Percentiles rank a stretch among this genome's conserved stretches.
These are phyloP conservation scores for Arachnopeziza araneosa DNA, from an alignment of 2,329 filamentous ascomycete species.

Conservation along the genomic window DNA sequence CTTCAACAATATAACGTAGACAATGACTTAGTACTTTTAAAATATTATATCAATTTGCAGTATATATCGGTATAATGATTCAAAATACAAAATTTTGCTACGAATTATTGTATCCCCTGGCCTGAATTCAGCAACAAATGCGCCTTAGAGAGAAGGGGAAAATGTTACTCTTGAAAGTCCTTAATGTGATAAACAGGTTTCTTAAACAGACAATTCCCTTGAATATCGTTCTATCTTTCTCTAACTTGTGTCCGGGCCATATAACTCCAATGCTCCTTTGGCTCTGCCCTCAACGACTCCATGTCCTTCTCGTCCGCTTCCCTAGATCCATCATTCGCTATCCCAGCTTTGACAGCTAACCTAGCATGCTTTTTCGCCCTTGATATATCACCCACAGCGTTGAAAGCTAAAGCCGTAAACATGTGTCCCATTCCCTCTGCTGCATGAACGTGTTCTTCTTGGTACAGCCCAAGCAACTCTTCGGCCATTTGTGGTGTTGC, in stretches of 20 bases:
- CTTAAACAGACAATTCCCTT: not conserved
- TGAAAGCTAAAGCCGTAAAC: slow-evolving; percentile 38
- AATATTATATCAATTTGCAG: no score
- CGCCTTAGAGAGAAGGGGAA: slow-evolving; percentile 12
- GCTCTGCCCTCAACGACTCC: slow-evolving; percentile 29
- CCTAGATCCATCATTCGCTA: slow-evolving; percentile 30
- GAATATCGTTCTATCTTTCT: not conserved
- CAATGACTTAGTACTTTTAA: no score
- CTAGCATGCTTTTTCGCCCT: slow-evolving; percentile 32
- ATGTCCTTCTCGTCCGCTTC: slow-evolving; percentile 31
- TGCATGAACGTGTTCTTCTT: slow-evolving; percentile 31
- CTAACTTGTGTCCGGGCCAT: slow-evolving; percentile 4
- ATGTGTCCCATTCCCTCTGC: slow-evolving; percentile 32
- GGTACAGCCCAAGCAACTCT: slow-evolving; percentile 33
- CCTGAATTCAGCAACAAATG: no score
- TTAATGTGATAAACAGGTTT: slow-evolving; percentile 12
- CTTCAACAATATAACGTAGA: no score
- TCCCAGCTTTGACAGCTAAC: slow-evolving; percentile 24
- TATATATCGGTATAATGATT: no score
- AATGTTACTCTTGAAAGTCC: slow-evolving; percentile 18
- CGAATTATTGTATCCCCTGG: no score
- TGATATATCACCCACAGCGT: slow-evolving; percentile 31
- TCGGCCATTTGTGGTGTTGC: slow-evolving; percentile 34
- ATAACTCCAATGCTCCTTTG: slow-evolving; percentile 29
- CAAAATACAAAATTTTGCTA: no score